Evolutionary conservation across 768 basidiomycete genomes (phyloP), one percentile per base, ranked within the genome.

Genomic region (Gautieria morchelliformis): DNA sequence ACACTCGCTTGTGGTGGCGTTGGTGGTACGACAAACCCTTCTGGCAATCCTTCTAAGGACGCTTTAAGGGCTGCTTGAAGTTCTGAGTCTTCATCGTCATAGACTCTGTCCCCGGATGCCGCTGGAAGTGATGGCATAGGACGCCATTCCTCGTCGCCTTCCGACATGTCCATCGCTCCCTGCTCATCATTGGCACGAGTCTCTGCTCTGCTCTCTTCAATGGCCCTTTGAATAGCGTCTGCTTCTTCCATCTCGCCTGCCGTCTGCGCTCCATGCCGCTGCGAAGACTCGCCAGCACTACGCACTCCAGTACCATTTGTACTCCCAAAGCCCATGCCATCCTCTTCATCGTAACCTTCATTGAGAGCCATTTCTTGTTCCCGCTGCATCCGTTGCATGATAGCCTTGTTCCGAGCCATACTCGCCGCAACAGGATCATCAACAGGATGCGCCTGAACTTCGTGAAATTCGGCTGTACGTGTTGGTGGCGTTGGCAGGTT

Each of bases 21-120:
- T n/a, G 62, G 53, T 19, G 72, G 71, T 12, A 72, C 52, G 24
- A 61, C 60, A 71, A 74, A 84, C 32, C 75, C 84, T 41, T 70
- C 69, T 1, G 87, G 83, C 20, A 82, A 67, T 42, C 73, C 72
- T 65, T 87, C 85, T 60, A 94, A 72, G 39, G 91, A 93, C 2
- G 90, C 93, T 65, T 75, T 83, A 49, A 95, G 74, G 5, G 93
- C 93, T 11, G 91, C 92, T 70, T 94, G 93, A 47, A 95, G 71
- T 63, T 89, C 85, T 22, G 80, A 82, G 63, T 95, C 92, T 52
- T 93, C 92, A 61, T 94, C 92, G 60, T 93, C 92, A 62, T 89
- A 84, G 40, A 84, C 79, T 47, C 82, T 71, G 52, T 76, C 63
- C 60, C 37, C 59, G 47, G 63, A 7, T 33, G 58, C 40, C 17